Evolutionary conservation across 169 alveolate genomes (phyloP), one percentile per base, ranked within the genome.

Genomic region (Eimeria brunetti): DNA sequence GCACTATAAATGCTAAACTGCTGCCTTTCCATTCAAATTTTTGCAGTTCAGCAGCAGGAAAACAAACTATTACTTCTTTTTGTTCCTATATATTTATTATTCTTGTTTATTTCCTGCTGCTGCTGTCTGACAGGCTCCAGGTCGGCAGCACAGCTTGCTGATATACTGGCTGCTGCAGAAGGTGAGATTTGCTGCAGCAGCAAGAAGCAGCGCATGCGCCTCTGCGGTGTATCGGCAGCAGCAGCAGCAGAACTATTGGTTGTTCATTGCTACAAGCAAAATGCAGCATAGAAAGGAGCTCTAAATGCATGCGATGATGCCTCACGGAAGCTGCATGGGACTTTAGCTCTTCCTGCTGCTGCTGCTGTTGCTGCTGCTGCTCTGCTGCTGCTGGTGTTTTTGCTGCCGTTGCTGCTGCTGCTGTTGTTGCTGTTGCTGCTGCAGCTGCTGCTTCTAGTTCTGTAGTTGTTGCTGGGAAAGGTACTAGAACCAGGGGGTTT

Each of bases 101-200:
- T 4, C 27, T 36, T 11, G 33, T 30, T 75, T 69, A 24, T 6
- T 33, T 16, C 27, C 1, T 75, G 85, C 30, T 38, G n/a, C 33
- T 36, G 58, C 27, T 56, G 18, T 6, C 60, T 4, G 8, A 1
- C 81, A 86, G 92, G 67, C 51, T 14, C 60, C 69, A 24, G 81
- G 92, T 27, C 53, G 64, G 64, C 69, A 64, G 16, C 81, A 71
- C 5, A 30, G 83, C 38, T 62, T 64, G 30, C 64, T 86, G n/a
- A 20, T 86, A 12, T 58, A 86, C 81, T 36, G 83, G 92, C 80
- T 86, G 49, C 80, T 86, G 46, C 92, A 41, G 6, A 86, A 62
- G 83, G 92, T 86, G 22, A 9, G 92, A 41, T n/a, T 12, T 18
- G 16, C 80, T 49, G 73, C 90, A 83, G 56, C 0, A 81, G 89